phyloP scores from a whole-genome alignment of 169 alveolate species.

The Cryptosporidium sp. region DNA sequence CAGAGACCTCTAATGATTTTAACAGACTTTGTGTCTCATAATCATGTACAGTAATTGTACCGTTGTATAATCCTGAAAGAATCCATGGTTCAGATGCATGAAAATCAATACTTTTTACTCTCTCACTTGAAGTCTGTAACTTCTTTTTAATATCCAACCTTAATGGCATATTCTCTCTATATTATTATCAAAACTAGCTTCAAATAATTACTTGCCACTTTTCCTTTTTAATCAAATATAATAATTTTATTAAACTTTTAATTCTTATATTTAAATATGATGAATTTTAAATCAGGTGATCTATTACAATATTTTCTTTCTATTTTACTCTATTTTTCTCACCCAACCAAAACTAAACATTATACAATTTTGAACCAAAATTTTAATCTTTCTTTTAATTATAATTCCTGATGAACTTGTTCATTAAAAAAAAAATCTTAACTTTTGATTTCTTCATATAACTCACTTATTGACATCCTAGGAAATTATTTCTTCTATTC shows the following conservation, averaged over 20 bases:
- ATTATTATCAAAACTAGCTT: not conserved
- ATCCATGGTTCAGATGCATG: constrained; percentile 97
- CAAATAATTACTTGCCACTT: not conserved
- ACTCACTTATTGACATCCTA: constrained; percentile 4
- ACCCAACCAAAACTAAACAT: not conserved
- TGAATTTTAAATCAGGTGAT: not conserved
- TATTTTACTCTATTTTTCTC: not conserved
- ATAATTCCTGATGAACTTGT: not conserved
- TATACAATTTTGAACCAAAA: not conserved
- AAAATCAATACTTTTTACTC: constrained; percentile 96
- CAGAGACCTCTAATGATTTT: constrained; percentile 93
- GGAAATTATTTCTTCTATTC: not conserved
- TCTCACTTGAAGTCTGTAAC: constrained; percentile 92
- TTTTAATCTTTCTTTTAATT: not conserved
- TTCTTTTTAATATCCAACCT: constrained; percentile 94
- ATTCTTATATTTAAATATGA: too few relatives aligned
- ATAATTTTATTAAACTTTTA: too few relatives aligned
- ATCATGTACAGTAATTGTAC: constrained; percentile 90
- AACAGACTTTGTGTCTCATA: constrained; percentile 91
- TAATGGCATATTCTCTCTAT: constrained; percentile 87
- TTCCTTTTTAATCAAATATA: too few relatives aligned
- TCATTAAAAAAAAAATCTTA: too few relatives aligned
- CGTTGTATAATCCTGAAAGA: constrained; percentile 93
- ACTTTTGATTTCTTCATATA: not conserved
- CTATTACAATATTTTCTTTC: not conserved